Percentiles rank a stretch among this genome's conserved stretches.
phyloP scores from a whole-genome alignment of 257 asterid genomes.

The Solanum phureja region DNA sequence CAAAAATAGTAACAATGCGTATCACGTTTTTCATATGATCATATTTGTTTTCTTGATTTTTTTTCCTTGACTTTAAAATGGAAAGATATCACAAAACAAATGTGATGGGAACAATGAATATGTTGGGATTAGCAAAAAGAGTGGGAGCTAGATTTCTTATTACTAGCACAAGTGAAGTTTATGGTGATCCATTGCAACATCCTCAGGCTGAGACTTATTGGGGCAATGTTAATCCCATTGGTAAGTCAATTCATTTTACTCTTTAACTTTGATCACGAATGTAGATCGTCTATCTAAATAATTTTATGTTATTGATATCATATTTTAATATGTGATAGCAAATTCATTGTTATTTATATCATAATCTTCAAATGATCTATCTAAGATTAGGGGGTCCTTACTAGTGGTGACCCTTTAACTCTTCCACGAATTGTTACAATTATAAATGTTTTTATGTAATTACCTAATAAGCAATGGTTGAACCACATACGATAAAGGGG shows the following conservation, averaged over 20 bases:
- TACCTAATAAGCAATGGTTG: fast-evolving
- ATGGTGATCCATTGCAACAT: constrained; percentile 85
- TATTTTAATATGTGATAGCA: neutral
- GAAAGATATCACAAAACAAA: constrained; percentile 70
- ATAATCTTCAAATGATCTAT: fast-evolving
- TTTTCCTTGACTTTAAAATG: constrained; percentile 34
- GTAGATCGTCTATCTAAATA: fast-evolving
- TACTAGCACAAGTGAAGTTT: constrained; percentile 91
- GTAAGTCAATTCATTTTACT: constrained; percentile 20
- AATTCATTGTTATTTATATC: fast-evolving
- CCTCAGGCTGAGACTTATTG: constrained; percentile 81
- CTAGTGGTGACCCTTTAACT: neutral
- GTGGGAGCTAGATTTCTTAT: constrained; percentile 75
- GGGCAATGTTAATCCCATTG: constrained; percentile 96
- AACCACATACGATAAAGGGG: fast-evolving
- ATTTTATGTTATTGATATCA: neutral
- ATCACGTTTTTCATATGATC: neutral
- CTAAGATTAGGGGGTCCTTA: fast-evolving
- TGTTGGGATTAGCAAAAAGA: constrained; percentile 91
- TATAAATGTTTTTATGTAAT: neutral
- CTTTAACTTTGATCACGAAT: fast-evolving
- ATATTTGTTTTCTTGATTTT: neutral
- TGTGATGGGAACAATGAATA: constrained; percentile 95
- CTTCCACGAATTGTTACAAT: fast-evolving
- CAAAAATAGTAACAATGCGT: neutral